Base-by-base conservation (phyloP, 345 rosid species). In the Durio zibethinus region DNA sequence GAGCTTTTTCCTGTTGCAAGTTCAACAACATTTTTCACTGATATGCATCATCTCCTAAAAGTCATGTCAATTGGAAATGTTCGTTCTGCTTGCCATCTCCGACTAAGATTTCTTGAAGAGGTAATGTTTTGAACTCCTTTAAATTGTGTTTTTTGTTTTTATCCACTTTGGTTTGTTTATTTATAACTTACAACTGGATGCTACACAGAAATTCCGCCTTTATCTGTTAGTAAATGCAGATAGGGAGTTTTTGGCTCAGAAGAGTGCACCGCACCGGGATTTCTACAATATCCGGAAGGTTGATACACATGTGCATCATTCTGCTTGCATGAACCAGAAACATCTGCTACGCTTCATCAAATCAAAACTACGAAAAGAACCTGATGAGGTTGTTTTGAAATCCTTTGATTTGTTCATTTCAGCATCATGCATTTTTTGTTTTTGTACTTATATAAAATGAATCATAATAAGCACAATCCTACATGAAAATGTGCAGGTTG, bases 301-400 rank as follows among this genome's bases (percentile, higher is more conserved):
- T 54, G 90, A 88, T 76, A 88, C 90, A 11, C 88, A 88, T 76
- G 84, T 87, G 68, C 87, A 88, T 81, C 88, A 87, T 76, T 85
- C 90, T 79, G 88, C 90, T 25, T 87, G 90, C 82, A 87, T 85
- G 90, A 87, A 87, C 82, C 88, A 85, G 81, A 87, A 85, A 77
- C 90, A 87, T 84, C 88, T 87, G 21, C 77, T 87, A 65, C 80
- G 85, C 40, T 87, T 87, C 83, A 87, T 87, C 74, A 84, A 87
- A 73, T 87, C 88, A 50, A 87, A 87, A 78, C 83, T 85, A 61
- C 70, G 78, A 77, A 85, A 82, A 78, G 88, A 87, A 82, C 88
- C 90, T 52, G 90, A 87, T 75, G 88, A 87, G 84, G 90, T 85
- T 35, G 56, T 23, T 79, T 5, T 50, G 21, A 75, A 76, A 21